These are phyloP conservation scores for Jaltomata sinuosa DNA, from an alignment of 257 asterid genomes.

Conservation along the genomic window DNA sequence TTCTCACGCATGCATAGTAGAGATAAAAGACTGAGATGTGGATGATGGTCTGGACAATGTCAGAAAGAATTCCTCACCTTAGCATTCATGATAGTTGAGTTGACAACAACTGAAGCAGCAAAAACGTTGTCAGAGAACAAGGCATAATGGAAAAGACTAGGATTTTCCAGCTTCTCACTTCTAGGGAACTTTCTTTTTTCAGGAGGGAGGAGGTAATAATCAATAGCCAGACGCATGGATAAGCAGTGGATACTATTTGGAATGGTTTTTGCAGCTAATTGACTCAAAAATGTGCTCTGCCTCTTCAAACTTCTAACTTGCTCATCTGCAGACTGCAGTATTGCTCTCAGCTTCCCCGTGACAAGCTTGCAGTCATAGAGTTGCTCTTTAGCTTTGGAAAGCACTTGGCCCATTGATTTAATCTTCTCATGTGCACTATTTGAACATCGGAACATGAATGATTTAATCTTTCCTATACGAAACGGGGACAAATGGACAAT, in stretches of 20 bases:
- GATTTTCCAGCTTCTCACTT: slow-evolving; percentile 81
- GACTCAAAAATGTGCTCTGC: slow-evolving; percentile 97
- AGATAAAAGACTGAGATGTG: neutral
- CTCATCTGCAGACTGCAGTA: slow-evolving; percentile 95
- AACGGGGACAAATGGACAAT: neutral
- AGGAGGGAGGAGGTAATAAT: slow-evolving; percentile 74
- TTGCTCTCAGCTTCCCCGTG: slow-evolving; percentile 88
- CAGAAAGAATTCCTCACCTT: slow-evolving; percentile 39
- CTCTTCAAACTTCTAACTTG: slow-evolving; percentile 92
- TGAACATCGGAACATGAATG: neutral
- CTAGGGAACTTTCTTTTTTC: slow-evolving; percentile 78
- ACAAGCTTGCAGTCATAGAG: slow-evolving; percentile 88
- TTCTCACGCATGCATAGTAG: neutral
- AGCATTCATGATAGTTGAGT: slow-evolving; percentile 80
- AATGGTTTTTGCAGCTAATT: slow-evolving; percentile 91
- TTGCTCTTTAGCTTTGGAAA: slow-evolving; percentile 82
- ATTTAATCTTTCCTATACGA: neutral
- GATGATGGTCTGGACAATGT: neutral
- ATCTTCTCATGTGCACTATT: slow-evolving; percentile 74
- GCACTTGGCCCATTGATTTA: slow-evolving; percentile 85
- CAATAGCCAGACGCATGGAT: slow-evolving; percentile 86
- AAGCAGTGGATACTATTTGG: slow-evolving; percentile 95
- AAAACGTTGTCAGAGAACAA: slow-evolving; percentile 94
- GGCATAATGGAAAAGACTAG: slow-evolving; percentile 84
- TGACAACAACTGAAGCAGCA: slow-evolving; percentile 97